Percentiles rank a stretch among this genome's conserved stretches.
phyloP scores from a whole-genome alignment of 257 asterid species.

The Solanum tacnaense region DNA sequence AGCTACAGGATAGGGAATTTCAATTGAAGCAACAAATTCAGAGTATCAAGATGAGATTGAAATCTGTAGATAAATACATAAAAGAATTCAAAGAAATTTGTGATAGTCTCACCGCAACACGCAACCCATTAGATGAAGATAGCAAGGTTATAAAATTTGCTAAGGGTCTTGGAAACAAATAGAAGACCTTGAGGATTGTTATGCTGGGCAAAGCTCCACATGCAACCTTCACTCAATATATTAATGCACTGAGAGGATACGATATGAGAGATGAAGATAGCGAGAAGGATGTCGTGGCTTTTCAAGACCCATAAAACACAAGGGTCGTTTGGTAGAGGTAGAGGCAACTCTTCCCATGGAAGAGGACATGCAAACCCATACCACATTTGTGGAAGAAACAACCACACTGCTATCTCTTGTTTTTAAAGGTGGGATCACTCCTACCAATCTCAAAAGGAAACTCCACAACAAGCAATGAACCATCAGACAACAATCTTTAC shows the following conservation, averaged over 20 bases:
- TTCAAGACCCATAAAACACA: not conserved
- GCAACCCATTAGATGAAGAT: not conserved
- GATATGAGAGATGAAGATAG: not conserved
- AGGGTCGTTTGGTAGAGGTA: not conserved
- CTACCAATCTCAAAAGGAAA: not conserved
- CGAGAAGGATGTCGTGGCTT: not conserved
- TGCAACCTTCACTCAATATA: not conserved
- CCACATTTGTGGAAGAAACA: not conserved
- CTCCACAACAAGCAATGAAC: not conserved
- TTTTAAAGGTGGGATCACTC: not conserved
- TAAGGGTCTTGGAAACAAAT: not conserved
- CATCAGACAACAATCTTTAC: not conserved
- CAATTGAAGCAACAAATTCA: not conserved
- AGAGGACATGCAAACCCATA: not conserved
- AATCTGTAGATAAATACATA: not conserved
- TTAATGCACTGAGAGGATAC: not conserved
- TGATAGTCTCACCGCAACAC: not conserved
- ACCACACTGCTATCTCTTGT: not conserved
- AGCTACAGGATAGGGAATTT: not conserved
- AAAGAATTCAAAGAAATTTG: not conserved
- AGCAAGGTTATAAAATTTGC: not conserved
- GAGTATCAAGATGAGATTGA: not conserved
- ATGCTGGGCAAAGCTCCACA: not conserved
- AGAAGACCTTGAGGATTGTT: not conserved
- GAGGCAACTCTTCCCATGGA: not conserved